Base-by-base conservation (phyloP, 495 filamentous ascomycete genomes). In the Neurospora sp. region DNA sequence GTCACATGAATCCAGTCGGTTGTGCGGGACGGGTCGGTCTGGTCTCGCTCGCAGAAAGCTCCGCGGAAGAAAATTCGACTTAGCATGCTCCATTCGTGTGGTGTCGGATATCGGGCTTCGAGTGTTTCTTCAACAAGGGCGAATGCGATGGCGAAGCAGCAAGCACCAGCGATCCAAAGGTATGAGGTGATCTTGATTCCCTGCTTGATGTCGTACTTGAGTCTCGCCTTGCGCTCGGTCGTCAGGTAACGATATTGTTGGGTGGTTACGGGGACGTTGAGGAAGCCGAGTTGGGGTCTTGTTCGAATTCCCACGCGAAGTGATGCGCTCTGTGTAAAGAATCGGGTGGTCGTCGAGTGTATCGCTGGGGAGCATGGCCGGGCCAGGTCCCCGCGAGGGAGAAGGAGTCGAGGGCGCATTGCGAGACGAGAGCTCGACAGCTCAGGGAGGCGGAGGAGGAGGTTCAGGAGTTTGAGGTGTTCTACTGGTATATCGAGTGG, bases 241-340 rank as follows among this genome's bases (percentile, higher is more conserved):
- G 91, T 93, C 39, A 95, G 81, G 61, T 92, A 84, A 31, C 93
- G 90, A 7, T 89, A 86, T 82, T 40, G 12, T 35, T 75, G 77
- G n/a, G 79, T 59, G 6, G 78, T 69, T 76, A 72, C 85, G 77
- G 78, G 82, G 70, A 84, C 73, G 41, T 86, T 87, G 70, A 94
- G 90, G 80, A 93, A 97, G 22, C 92, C 91, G 37, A 96, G 82
- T 78, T 94, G 91, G 38, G 94, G 93, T n/a, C 94, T 89, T 71
- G 69, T 69, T 61, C 77, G 75, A 12, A 72, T 39, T 9, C 75
- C 70, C 35, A 70, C 38, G 35, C 75, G 75, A 47, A 70, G 53
- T 20, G 74, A 42, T 12, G 76, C 74, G 74, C 76, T 78, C 69
- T 80, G 78, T 7, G 75, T 53, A 38, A 80, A 80, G 68, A 72